phyloP scores from a whole-genome alignment of 768 basidiomycete species.

The Lactarius deliciosus region DNA sequence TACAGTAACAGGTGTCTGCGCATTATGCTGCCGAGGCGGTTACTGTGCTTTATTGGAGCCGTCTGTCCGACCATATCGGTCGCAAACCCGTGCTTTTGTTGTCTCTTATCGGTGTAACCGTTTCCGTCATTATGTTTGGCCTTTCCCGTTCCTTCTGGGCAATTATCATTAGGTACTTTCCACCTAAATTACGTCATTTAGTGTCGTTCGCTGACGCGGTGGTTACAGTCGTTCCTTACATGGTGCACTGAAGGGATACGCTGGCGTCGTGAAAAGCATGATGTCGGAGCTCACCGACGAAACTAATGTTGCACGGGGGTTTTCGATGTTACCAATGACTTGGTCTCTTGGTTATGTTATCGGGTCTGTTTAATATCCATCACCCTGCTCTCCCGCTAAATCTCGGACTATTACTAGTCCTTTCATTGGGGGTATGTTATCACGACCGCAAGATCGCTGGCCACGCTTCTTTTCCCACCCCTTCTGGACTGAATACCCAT shows the following conservation, averaged over 20 bases:
- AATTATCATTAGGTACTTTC: background rate
- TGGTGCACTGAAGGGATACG: background rate
- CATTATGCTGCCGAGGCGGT: background rate
- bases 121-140: background rate
- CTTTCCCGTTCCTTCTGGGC: background rate
- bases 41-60: background rate
- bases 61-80: background rate
- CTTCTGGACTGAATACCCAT: slow-evolving; percentile 31
- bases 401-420: slow-evolving; percentile 16
- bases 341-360: background rate
- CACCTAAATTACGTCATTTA: background rate
- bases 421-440: slow-evolving; percentile 29
- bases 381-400: background rate
- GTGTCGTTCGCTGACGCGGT: background rate
- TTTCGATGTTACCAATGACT: background rate
- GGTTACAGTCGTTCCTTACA: background rate
- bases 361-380: slow-evolving; percentile 18
- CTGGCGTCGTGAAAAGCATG: background rate
- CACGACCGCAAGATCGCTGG: slow-evolving; percentile 30
- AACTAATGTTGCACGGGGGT: background rate
- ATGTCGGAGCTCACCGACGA: background rate
- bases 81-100: background rate
- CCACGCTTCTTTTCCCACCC: slow-evolving; percentile 20
- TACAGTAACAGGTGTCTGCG: background rate
- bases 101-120: background rate